Percentiles rank a stretch among this genome's conserved stretches.
phyloP scores from a whole-genome alignment of 768 basidiomycete species.

The Termitomyces sp. region DNA sequence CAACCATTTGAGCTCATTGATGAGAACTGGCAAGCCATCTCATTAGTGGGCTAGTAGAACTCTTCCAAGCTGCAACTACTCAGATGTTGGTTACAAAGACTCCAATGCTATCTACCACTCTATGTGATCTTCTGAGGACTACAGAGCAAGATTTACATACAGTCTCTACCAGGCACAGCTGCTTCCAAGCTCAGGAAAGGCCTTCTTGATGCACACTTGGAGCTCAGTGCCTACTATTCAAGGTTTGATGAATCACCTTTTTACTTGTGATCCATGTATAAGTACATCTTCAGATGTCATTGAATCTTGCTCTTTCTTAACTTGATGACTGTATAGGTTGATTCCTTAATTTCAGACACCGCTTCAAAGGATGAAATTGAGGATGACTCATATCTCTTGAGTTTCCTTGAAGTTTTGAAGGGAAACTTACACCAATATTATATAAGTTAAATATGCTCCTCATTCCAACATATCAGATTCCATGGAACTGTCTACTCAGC shows the following conservation, averaged over 20 bases:
- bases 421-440: conserved; percentile 6
- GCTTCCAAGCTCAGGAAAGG: conserved; percentile 7
- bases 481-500: no score
- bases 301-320: not conserved
- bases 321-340: conserved; percentile 18
- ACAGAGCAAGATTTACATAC: conserved; percentile 21
- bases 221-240: conserved; percentile 26
- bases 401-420: conserved; percentile 9
- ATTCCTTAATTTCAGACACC: conserved; percentile 23
- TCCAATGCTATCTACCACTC: conserved; percentile 25
- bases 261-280: conserved; percentile 25
- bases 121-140: conserved; percentile 27
- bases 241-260: conserved; percentile 25
- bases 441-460: conserved; percentile 6
- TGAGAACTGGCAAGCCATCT: conserved; percentile 18
- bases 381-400: conserved; percentile 11
- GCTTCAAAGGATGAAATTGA: conserved; percentile 16
- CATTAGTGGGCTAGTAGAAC: conserved; percentile 15
- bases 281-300: conserved; percentile 3
- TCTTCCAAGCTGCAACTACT: conserved; percentile 18
- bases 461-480: no score
- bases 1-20: conserved; percentile 8
- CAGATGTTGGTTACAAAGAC: conserved; percentile 28
- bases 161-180: conserved; percentile 12
- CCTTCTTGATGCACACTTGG: conserved; percentile 8